Base-by-base conservation (phyloP, 2,329 filamentous ascomycete genomes). In the Pseudogymnoascus verrucosus region DNA sequence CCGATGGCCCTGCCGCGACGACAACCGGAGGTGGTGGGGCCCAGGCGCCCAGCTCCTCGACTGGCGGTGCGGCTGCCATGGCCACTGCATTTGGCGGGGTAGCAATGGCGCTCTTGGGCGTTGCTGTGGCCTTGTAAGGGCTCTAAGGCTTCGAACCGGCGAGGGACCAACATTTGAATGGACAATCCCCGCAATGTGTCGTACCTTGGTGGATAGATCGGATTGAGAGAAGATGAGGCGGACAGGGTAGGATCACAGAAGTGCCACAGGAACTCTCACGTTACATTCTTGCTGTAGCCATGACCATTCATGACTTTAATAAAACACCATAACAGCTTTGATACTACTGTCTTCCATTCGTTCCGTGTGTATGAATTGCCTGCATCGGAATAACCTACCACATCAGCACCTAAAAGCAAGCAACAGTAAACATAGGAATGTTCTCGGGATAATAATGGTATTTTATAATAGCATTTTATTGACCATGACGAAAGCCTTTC, bases 301-400 rank as follows among this genome's bases (percentile, higher is more conserved):
- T 57, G 51, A 36, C 51, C 28, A 57, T 36, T 36, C 51, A 57
- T 34, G 51, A n/a, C 51, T 57, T 57, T 57, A 57, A 57, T 57
- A 57, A 16, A 57, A 57, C 28, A 57, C 51, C 28, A 36, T 34
- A 14, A 34, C 11, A 57, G 11, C 28, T 16, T 36, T 57, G 51
- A 57, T n/a, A 36, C 23, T 31, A 34, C 16, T 19, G 5, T 11
- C 11, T 19, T 57, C 11, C 51, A 21, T 57, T 36, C 5, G n/a
- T 57, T 31, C 5, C 23, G 6, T 54, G n/a, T 31, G 14, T 31
- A 54, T 31, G 26, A 19, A 11, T 16, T 54, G 47, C n/a, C 2
- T 19, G 47, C 26, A 31, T 19, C n/a, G 5, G n/a, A 57, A 57
- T 34, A 57, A 34, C 16, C 16, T 21, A 8, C 28, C 51, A 36